Base-by-base conservation (phyloP, 768 basidiomycete genomes). In the Auriscalpium vulgare region DNA sequence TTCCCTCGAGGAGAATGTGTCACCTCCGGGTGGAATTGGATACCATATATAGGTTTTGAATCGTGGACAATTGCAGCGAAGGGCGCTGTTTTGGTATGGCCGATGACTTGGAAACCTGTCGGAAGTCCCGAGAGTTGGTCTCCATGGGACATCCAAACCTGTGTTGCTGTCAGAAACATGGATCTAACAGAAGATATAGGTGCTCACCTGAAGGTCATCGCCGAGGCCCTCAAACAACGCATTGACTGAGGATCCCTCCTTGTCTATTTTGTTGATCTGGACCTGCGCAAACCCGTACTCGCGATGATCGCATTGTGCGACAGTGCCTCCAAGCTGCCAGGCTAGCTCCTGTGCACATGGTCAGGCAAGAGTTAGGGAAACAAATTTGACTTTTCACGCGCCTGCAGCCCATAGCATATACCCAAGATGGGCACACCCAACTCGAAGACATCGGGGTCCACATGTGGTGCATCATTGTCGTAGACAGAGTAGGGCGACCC, bases 131-230 rank as follows among this genome's bases (percentile, higher is more conserved):
- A 87, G 37, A 98, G 79, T 61, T 95, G 92, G 71, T 98, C 97
- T 10, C 95, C 94, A 68, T 99, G 97, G 16, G 95, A 97, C 97
- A 98, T 98, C 97, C 97, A 98, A 50, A 98, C 95, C 95, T 98
- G 59, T 4, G 54, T 38, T 43, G 48, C 5, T 21, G 40, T 38
- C 51, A 13, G 45, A 44, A 5, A 47, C 37, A 37, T n/a, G 54
- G 43, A 9, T 44, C 23, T 29, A 16, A 36, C 34, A 13, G 11
- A 13, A 1, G 21, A 35, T 34, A 13, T 23, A 40, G 13, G 17
- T 14, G 57, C 75, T 45, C 62, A 91, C 95, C 79, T 91, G 88
- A 78, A 97, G 84, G 63, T 91, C 87, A 19, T 87, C 82, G n/a
- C 89, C 91, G 4, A 99, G 74, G 2, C 85, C 87, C 54, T 90